Base-by-base conservation (phyloP, 352 stramenopile species). In the Pythium brachiatum region DNA sequence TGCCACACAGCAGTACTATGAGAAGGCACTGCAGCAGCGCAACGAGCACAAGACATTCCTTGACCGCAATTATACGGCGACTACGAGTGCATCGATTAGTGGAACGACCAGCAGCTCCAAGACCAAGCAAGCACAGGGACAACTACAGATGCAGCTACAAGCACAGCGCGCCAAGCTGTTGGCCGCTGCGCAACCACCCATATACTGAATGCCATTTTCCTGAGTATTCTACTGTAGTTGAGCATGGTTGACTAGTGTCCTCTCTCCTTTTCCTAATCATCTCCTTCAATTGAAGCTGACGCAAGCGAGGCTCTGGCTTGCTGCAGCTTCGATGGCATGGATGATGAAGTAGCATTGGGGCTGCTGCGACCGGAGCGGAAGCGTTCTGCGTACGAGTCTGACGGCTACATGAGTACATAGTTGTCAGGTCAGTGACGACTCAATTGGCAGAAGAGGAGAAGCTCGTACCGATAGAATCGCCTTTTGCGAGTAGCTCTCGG, bases 1-100 rank as follows among this genome's bases (percentile, higher is more conserved):
- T 5, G 53, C 77, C 7, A 88, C 73, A 27, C 84, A 92, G 57
- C 70, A 81, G 60, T 81, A 76, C 57, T 93, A 91, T 48, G 80
- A 91, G 53, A 86, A 86, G 62, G 66, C 75, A 31, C 71, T 89
- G 29, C 27, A 73, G 31, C 70, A 86, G 58, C 86, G 85, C 48
- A 71, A 75, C 43, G 74, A 69, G 12, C 70, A 83, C 38, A 74
- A 71, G 56, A 78, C 71, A 1, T 89, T 89, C 31, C 68, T 88
- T 5, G 78, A 88, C n/a, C 79, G 79, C 21, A 90, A 91, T 55
- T 88, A 90, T 60, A 57, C 57, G 2, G 20, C 50, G 2, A 26
- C 32, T 20, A 7, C 53, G 15, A 55, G 50, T 20, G 27, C 31
- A 0, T 20, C 34, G 8, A 27, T 18, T 8, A 44, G 3, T n/a